Percentiles rank a stretch among this genome's conserved stretches.
Conservation (phyloP, 2,329 filamentous ascomycete genomes). For the Aspergillus oerlinghausenensis region DNA sequence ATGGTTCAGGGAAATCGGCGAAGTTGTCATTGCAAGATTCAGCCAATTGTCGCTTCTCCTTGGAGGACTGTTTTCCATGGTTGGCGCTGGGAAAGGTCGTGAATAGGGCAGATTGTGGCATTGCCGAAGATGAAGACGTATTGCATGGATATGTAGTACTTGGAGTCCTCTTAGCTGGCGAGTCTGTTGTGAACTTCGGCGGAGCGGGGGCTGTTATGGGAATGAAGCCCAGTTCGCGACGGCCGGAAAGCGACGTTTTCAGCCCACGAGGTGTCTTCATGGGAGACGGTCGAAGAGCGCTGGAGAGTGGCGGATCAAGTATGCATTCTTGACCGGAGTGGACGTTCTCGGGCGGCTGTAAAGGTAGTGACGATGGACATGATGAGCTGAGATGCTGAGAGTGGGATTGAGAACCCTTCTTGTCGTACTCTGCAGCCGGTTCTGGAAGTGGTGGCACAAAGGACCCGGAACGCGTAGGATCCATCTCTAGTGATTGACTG, state of each 20-base stretch:
- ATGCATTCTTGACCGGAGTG: conserved; percentile 57
- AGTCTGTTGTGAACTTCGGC: conserved; percentile 44
- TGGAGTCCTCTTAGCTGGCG: conserved; percentile 43
- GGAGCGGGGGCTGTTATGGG: conserved; percentile 51
- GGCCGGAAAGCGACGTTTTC: conserved; percentile 53
- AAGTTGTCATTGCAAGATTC: conserved; percentile 42
- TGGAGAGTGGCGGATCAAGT: conserved; percentile 57
- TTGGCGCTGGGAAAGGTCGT: conserved; percentile 46
- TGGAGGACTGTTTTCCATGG: conserved; percentile 38
- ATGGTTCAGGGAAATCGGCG: conserved; percentile 45
- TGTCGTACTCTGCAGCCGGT: conserved; percentile 42
- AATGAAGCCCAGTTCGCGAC: conserved; percentile 59
- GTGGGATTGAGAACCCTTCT: conserved; percentile 26
- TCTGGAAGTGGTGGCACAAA: conserved; percentile 58
- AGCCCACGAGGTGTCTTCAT: conserved; percentile 57
- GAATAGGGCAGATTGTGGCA: conserved; percentile 45
- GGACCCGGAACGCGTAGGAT: conserved; percentile 40
- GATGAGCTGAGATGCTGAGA: conserved; percentile 48
- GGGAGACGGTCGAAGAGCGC: conserved; percentile 58
- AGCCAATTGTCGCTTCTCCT: conserved; percentile 43
- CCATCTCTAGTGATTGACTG: conserved; percentile 25
- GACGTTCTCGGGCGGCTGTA: conserved; percentile 38
- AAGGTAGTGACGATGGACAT: conserved; percentile 50
- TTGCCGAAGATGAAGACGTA: conserved; percentile 22
- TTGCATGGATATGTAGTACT: conserved; percentile 25